Evolutionary conservation across 805 yeast species (phyloP).

Genomic region (Starmerella potacharoeniae): DNA sequence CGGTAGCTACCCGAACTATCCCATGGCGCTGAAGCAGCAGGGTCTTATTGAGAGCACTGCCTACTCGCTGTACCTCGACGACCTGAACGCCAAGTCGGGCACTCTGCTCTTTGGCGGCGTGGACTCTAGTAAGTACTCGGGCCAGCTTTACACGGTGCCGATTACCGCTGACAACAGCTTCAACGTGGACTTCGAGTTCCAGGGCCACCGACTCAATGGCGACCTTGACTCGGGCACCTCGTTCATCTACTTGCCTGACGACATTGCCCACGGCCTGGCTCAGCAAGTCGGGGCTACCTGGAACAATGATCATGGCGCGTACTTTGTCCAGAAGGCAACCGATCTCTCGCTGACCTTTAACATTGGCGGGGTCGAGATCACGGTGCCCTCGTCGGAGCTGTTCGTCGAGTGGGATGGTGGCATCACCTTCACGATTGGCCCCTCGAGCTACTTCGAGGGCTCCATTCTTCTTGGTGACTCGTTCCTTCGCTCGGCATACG

Average conservation of each 20-base stretch:
- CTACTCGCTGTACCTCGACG: slow-evolving; percentile 39
- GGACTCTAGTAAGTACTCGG: slow-evolving; percentile 45
- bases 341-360: not conserved
- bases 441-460: not conserved
- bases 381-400: not conserved
- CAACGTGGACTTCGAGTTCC: slow-evolving; percentile 7
- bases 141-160: slow-evolving; percentile 29
- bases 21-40: slow-evolving; percentile 27
- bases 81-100: slow-evolving; percentile 26
- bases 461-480: slow-evolving; percentile 50
- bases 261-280: slow-evolving; percentile 8
- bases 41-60: slow-evolving; percentile 35
- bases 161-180: slow-evolving; percentile 5
- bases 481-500: slow-evolving; percentile 52
- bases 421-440: not conserved
- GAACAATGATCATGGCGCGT: not conserved
- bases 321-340: not conserved
- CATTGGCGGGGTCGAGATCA: not conserved
- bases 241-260: slow-evolving; percentile 34
- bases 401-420: not conserved
- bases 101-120: slow-evolving; percentile 36
- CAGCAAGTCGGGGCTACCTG: slow-evolving; percentile 2
- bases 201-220: slow-evolving; percentile 7
- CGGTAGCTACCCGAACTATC: slow-evolving; percentile 24
- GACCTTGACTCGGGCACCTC: slow-evolving; percentile 20